A percentile compares a stretch with the other conserved stretches of the same genome.
Conservation (phyloP, 2,329 filamentous ascomycete species). For the Claviceps spartinae region DNA sequence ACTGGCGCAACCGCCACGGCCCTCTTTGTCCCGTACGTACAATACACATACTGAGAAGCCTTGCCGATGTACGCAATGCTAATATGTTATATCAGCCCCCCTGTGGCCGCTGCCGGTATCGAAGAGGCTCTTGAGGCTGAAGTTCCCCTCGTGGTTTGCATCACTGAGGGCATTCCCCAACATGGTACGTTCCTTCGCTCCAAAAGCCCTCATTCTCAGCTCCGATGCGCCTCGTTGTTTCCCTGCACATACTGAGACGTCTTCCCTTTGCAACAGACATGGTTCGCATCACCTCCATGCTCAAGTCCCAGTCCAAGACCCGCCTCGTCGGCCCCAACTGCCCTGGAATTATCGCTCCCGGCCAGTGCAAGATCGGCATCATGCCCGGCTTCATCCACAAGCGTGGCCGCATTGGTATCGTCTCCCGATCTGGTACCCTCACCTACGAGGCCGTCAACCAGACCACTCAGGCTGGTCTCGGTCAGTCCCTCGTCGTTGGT, state of each 20-base stretch:
- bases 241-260: slow-evolving; percentile 4
- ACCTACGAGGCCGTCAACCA: slow-evolving; percentile 99
- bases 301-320: slow-evolving; percentile 96
- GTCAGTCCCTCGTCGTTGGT: slow-evolving; percentile 94
- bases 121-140: slow-evolving; percentile 92
- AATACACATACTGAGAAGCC: slow-evolving; percentile 6
- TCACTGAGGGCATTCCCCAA: slow-evolving; percentile 95
- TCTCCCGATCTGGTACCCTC: slow-evolving; percentile 92
- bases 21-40: slow-evolving; percentile 81
- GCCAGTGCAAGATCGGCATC: slow-evolving; percentile 99
- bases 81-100: slow-evolving; percentile 50
- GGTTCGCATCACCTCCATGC: slow-evolving; percentile 95
- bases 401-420: slow-evolving; percentile 95
- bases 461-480: slow-evolving; percentile 91
- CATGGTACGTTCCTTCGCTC: slow-evolving; percentile 50
- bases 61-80: slow-evolving; percentile 2
- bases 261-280: slow-evolving; percentile 50
- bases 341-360: slow-evolving; percentile 86
- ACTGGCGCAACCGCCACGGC: slow-evolving; percentile 84
- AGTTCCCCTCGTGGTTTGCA: slow-evolving; percentile 89
- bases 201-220: background rate
- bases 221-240: background rate
- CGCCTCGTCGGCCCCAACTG: slow-evolving; percentile 95
- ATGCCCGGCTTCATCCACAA: slow-evolving; percentile 99
- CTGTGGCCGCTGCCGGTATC: slow-evolving; percentile 84